Evolutionary conservation across 768 basidiomycete genomes (phyloP), one percentile per base, ranked within the genome.

Genomic region (Piloderma croceum): DNA sequence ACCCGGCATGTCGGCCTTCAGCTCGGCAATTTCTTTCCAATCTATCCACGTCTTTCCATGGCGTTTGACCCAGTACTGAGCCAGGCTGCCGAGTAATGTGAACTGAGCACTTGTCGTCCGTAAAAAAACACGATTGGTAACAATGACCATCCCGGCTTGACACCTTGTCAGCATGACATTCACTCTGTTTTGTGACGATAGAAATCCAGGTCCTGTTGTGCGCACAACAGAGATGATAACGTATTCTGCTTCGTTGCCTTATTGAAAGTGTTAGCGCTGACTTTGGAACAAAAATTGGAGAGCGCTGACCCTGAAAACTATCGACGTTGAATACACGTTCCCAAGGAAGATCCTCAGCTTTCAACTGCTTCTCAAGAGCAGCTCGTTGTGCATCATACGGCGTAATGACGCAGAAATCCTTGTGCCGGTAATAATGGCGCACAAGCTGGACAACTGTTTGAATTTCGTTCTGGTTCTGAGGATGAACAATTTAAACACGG

Each of bases 121-220:
- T 5, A 76, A 44, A 48, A 79, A 78, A 2, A 23, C 34, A 6
- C 64, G 64, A 44, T 61, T 67, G 0, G 74, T 64, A 17, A 76
- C 68, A 32, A 79, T 55, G 13, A 75, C 58, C 54, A 76, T 69
- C 0, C 72, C 75, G 31, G 49, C 56, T 36, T 58, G 51, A 49
- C 71, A 76, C 17, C 76, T 59, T 9, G 77, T 68, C 6, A 76
- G 61, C 63, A 75, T 62, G 36, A 79, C 77, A 45, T 79, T 79
- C 58, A 72, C 63, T 24, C 77, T 63, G 13, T 71, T 62, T 19
- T 46, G 32, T 1, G 67, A 67, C 4, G 51, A 50, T 19, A 78
- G 56, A 54, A 79, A 79, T 1, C 77, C 77, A 3, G 67, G 59
- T 10, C 39, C 34, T 3, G 50, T 47, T 0, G 75, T 70, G 19